Conservation (phyloP, 305 asterid species). For the Fraxinus ornus region DNA sequence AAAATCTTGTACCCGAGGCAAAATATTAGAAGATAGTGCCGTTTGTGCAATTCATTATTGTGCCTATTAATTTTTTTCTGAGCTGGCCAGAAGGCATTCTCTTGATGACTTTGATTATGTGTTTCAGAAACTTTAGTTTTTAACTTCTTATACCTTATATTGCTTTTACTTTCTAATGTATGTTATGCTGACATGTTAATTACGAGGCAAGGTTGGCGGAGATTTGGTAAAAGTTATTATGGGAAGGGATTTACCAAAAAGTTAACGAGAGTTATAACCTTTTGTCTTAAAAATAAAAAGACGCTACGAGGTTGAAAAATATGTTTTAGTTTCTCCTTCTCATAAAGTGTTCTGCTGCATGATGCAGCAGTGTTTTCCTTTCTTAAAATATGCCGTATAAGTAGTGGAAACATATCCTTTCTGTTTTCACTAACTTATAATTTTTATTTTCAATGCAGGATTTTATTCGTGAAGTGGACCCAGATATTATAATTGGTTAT, state of each 20-base stretch:
- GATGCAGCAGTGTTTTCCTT: constrained; percentile 12
- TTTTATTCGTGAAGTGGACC: constrained; percentile 90
- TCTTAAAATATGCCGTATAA: background rate
- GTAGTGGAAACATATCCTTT: background rate
- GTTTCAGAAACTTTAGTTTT: constrained; percentile 6
- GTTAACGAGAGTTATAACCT: background rate
- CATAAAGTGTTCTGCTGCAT: constrained; percentile 2
- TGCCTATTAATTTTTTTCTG: background rate
- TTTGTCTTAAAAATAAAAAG: background rate
- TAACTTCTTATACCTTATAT: background rate
- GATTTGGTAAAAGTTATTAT: constrained; percentile 7
- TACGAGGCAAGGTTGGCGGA: constrained; percentile 12
- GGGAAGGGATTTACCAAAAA: background rate
- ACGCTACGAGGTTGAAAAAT: background rate
- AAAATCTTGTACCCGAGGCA: constrained; percentile 6
- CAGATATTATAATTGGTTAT: constrained; percentile 95
- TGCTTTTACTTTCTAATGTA: constrained; percentile 15
- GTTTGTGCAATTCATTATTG: background rate
- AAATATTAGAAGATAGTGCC: constrained; percentile 10
- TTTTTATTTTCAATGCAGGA: constrained; percentile 51
- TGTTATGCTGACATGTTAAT: background rate
- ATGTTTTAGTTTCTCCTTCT: background rate
- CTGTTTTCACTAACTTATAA: background rate
- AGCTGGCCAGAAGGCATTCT: constrained; percentile 2
- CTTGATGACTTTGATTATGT: background rate